Base-by-base conservation (phyloP, 805 yeast species). In the Hanseniaspora lindneri region DNA sequence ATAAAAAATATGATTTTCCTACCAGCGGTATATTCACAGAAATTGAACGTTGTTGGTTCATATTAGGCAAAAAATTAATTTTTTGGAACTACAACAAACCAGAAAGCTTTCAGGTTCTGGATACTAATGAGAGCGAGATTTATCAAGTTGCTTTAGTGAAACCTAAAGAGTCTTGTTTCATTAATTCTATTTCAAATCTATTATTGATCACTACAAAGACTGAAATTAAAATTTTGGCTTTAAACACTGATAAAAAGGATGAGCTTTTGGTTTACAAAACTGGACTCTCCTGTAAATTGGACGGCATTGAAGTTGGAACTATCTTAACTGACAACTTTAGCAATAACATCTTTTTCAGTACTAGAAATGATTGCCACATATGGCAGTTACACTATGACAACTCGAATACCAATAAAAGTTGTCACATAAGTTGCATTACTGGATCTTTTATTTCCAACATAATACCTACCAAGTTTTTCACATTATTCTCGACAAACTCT, bases 301-400 rank as follows among this genome's bases (percentile, higher is more conserved):
- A 80, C 57, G 96, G 96, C 0, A 65, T 87, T 28, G 75, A 78
- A 39, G 85, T 81, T 14, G 75, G 76, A 57, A 72, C 75, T 37
- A 74, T 89, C 47, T 68, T 73, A 0, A 68, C 75, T 2, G 75
- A 76, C 56, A 76, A 76, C 19, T 64, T 67, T 39, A 79, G 92
- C 0, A 82, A 85, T 41, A 87, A 89, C 50, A 76, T 92, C 4
- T 85, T 84, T 60, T 85, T 94, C 62, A 72, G 83, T 8, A 94
- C 95, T n/a, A 73, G 73, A 35, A 77, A 80, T 19, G 86, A 83
- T 54, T 66, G 71, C 32, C 78, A 88, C 55, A 71, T 92, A 37
- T 92, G 96, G 95, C 89, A 85, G 59, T 68, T 92, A 48, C 79
- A 77, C 51, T 92, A 92, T 60, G 74, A 88, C 5, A 82, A 80